Percentiles rank a stretch among this genome's conserved stretches.
Conservation (phyloP, 208 protist species). For the Acanthamoeba royreba region DNA sequence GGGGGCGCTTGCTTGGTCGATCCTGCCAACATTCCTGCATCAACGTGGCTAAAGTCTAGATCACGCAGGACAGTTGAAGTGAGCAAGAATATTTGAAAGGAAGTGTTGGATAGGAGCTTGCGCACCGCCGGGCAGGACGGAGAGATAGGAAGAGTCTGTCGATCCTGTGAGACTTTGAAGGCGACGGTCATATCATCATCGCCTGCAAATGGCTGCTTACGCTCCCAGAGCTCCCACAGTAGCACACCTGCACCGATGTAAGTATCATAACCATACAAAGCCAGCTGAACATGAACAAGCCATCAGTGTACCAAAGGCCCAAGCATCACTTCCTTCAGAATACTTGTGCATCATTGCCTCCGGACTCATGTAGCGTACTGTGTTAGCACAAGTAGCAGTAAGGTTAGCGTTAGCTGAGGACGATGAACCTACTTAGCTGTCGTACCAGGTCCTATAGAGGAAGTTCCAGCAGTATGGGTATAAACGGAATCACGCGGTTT, state of each 20-base stretch:
- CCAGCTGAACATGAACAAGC: too few relatives aligned
- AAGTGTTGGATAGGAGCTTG: not conserved
- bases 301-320: not conserved
- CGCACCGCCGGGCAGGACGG: not conserved
- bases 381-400: too few relatives aligned
- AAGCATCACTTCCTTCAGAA: conserved; percentile 16
- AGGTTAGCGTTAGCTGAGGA: not conserved
- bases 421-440: too few relatives aligned
- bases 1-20: not conserved
- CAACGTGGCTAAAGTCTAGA: not conserved
- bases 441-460: not conserved
- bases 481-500: not conserved
- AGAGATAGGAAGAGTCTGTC: not conserved
- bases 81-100: not conserved
- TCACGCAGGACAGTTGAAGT: not conserved
- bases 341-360: conserved; percentile 28
- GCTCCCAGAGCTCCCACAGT: conserved; percentile 23
- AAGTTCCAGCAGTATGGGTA: not conserved
- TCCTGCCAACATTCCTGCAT: not conserved
- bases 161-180: not conserved
- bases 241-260: not conserved
- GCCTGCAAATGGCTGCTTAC: not conserved
- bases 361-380: not conserved
- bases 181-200: not conserved
- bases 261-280: too few relatives aligned